A percentile compares a stretch with the other conserved stretches of the same genome.
Conservation (phyloP, 1,284 basidiomycete genomes). For the Ustilago loliicola region DNA sequence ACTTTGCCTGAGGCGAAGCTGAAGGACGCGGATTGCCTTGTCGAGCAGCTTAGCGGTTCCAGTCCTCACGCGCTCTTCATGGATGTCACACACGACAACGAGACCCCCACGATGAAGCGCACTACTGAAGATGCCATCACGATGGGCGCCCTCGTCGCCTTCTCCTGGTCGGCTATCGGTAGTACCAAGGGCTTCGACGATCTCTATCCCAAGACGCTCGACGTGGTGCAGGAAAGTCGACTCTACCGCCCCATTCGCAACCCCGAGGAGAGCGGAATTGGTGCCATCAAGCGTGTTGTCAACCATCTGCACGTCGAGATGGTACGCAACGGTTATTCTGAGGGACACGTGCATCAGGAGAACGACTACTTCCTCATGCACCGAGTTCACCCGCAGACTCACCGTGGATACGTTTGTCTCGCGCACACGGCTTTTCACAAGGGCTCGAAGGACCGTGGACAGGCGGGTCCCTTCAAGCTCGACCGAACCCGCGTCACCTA, state of each 20-base stretch:
- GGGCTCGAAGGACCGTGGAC: slow-evolving; percentile 52
- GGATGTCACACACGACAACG: slow-evolving; percentile 68
- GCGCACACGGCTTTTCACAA: slow-evolving; percentile 64
- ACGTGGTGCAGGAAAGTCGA: slow-evolving; percentile 61
- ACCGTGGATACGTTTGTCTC: slow-evolving; percentile 59
- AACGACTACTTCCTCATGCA: slow-evolving; percentile 64
- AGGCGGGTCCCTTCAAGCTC: slow-evolving; percentile 58
- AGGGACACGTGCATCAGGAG: slow-evolving; percentile 66
- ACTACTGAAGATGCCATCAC: slow-evolving; percentile 66
- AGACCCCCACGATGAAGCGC: slow-evolving; percentile 64
- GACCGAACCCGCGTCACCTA: slow-evolving; percentile 56
- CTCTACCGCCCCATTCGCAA: slow-evolving; percentile 47
- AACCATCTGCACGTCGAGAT: slow-evolving; percentile 67
- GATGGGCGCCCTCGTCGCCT: slow-evolving; percentile 65
- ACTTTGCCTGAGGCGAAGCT: slow-evolving; percentile 45
- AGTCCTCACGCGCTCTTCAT: slow-evolving; percentile 66
- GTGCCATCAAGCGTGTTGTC: slow-evolving; percentile 58
- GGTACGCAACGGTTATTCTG: slow-evolving; percentile 59
- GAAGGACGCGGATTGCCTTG: slow-evolving; percentile 39
- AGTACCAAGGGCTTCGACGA: slow-evolving; percentile 66
- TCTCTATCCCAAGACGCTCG: slow-evolving; percentile 61
- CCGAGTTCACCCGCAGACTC: slow-evolving; percentile 64
- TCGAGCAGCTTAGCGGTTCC: slow-evolving; percentile 59
- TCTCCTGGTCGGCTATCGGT: slow-evolving; percentile 67
- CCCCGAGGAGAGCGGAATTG: slow-evolving; percentile 57